These are phyloP conservation scores for Penicillium crystallinum DNA, from an alignment of 495 filamentous ascomycete species.

Conservation along the genomic window DNA sequence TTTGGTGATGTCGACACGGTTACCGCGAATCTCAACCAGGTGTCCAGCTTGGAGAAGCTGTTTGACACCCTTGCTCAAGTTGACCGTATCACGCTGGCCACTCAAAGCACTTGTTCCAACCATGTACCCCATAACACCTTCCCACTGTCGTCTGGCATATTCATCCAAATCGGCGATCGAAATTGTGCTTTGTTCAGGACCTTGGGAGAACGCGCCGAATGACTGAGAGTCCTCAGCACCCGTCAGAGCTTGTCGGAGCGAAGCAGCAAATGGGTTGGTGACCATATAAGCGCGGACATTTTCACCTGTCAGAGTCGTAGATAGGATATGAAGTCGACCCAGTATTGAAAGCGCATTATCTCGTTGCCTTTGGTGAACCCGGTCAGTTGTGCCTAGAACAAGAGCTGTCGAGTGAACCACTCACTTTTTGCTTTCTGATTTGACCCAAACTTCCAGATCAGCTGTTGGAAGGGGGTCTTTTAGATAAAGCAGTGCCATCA, in stretches of 20 bases:
- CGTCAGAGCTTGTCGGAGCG: conserved; percentile 76
- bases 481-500: conserved; percentile 89
- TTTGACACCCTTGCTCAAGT: conserved; percentile 75
- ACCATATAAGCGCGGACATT: conserved; percentile 63
- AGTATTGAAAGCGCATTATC: conserved; percentile 79
- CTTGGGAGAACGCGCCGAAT: conserved; percentile 76
- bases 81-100: conserved; percentile 37
- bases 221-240: conserved; percentile 80
- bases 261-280: conserved; percentile 66
- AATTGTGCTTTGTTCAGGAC: conserved; percentile 53
- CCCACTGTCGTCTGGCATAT: conserved; percentile 87
- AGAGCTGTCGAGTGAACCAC: conserved; percentile 7
- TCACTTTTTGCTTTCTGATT: conserved; percentile 63
- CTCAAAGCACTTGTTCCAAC: conserved; percentile 63
- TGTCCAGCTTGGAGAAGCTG: conserved; percentile 70
- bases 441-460: conserved; percentile 82
- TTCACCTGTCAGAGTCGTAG: conserved; percentile 51
- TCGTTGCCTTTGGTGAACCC: conserved; percentile 51
- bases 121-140: conserved; percentile 91
- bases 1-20: conserved; percentile 70
- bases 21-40: conserved; percentile 64
- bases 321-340: conserved; percentile 75
- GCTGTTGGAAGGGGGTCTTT: conserved; percentile 65
- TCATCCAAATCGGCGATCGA: conserved; percentile 70
- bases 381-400: conserved; percentile 1